Evolutionary conservation across 768 basidiomycete species (phyloP), one percentile per base, ranked within the genome.

Genomic region (Lactifluus volemus): DNA sequence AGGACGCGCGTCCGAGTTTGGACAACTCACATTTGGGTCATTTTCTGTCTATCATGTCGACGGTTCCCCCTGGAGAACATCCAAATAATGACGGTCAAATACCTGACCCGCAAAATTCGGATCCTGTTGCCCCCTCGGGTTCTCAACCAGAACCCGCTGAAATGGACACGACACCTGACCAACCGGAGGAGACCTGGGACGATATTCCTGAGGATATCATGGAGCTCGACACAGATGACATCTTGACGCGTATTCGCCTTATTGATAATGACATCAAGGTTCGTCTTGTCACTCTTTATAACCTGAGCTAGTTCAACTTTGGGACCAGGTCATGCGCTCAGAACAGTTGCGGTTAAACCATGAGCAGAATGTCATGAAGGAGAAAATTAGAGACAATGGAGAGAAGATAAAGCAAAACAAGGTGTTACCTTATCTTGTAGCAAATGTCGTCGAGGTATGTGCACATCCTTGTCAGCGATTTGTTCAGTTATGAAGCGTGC

Each of bases 401-500:
- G 93, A 97, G 76, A 98, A 98, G 77, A 91, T 99, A 66, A 97
- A 97, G 75, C 96, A 99, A 82, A 98, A 99, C 75, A 98, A 98
- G 75, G 93, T 97, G 12, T 77, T 99, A 47, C 97, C 97, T 6
- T 99, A 99, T 74, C 84, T 99, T 55, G 97, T 99, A 41, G 93
- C 89, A 15, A 97, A 98, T 69, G 92, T 99, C 39, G 93, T 99
- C 17, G 97, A 98, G 83, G 93, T 95, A 68, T 59, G 81, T 70
- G 34, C n/a, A 15, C 30, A 8, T 36, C 30, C 49, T 58, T 17
- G 32, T 54, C 32, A 3, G 32, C 21, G 29, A 36, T 11, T 21
- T 25, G 32, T 15, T 50, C 19, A 47, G 10, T 0, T 2, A 25
- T 45, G 11, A 50, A 48, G 30, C n/a, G 10, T 12, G 11, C 9